phyloP scores from a whole-genome alignment of 495 filamentous ascomycete species.

The Neurospora sp. region DNA sequence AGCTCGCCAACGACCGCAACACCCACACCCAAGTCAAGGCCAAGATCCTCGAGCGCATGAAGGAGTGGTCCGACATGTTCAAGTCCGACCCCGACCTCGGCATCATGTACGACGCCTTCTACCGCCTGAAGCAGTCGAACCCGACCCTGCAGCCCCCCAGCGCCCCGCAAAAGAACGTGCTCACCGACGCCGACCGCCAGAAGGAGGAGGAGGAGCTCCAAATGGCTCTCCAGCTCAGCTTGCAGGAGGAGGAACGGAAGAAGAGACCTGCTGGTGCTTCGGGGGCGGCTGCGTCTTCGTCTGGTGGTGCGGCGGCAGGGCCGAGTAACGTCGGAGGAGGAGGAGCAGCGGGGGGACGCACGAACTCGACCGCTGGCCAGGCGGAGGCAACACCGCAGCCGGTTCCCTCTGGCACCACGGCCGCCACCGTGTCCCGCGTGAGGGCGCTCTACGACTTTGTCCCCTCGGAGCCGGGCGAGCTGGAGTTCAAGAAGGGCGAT shows the following conservation, averaged over 20 bases:
- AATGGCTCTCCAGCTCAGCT: slow-evolving; percentile 84
- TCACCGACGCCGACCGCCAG: slow-evolving; percentile 80
- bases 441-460: slow-evolving; percentile 90
- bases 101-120: slow-evolving; percentile 94
- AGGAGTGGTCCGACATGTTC: slow-evolving; percentile 94
- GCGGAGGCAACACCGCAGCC: slow-evolving; percentile 28
- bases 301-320: not conserved
- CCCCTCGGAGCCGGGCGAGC: slow-evolving; percentile 84
- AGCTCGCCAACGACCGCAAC: slow-evolving; percentile 86
- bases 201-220: slow-evolving; percentile 97
- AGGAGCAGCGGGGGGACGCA: slow-evolving; percentile 14
- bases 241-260: slow-evolving; percentile 66
- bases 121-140: slow-evolving; percentile 74
- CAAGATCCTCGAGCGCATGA: slow-evolving; percentile 94
- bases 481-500: slow-evolving; percentile 94
- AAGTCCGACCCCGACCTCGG: slow-evolving; percentile 80
- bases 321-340: not conserved
- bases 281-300: not conserved
- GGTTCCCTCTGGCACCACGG: slow-evolving; percentile 57
- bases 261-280: slow-evolving; percentile 30
- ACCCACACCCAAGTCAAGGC: slow-evolving; percentile 94
- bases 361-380: slow-evolving; percentile 8
- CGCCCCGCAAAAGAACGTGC: slow-evolving; percentile 80
- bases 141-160: slow-evolving; percentile 87
- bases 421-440: slow-evolving; percentile 93